A percentile compares a stretch with the other conserved stretches of the same genome.
Evolutionary conservation across 192 early-diverging fungal genomes (phyloP).

Genomic region (Backusella macrospora): DNA sequence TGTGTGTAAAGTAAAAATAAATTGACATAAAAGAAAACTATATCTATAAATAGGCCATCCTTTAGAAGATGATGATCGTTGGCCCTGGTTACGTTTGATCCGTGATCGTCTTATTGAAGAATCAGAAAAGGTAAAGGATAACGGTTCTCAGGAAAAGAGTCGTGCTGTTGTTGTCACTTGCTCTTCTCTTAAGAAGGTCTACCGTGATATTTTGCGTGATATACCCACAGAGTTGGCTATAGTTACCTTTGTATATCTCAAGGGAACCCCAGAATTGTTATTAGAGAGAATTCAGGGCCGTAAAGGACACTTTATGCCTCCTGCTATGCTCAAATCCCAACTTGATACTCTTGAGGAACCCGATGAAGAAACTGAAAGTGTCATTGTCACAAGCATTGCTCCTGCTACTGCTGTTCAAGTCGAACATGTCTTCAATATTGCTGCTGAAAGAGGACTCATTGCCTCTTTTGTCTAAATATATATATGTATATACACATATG

Average conservation of each 20-base stretch:
- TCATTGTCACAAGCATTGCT: constrained; percentile 38
- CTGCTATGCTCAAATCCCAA: constrained; percentile 61
- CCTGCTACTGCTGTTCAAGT: constrained; percentile 1
- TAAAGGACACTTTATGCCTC: constrained; percentile 57
- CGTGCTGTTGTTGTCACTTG: constrained; percentile 62
- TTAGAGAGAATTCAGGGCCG: constrained; percentile 50
- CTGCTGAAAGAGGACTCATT: not conserved
- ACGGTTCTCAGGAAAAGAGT: not conserved
- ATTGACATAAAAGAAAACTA: not conserved
- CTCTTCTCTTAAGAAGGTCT: constrained; percentile 62
- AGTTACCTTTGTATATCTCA: constrained; percentile 60
- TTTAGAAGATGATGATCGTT: constrained; percentile 66
- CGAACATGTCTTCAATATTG: not conserved
- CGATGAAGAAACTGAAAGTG: constrained; percentile 22
- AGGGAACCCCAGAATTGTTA: constrained; percentile 53
- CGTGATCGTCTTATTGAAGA: constrained; percentile 43
- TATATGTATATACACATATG: too few species aligned
- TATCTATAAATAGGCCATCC: constrained; percentile 33
- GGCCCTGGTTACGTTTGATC: constrained; percentile 62
- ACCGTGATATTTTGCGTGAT: constrained; percentile 64
- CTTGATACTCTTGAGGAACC: constrained; percentile 64
- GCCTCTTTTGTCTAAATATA: not conserved
- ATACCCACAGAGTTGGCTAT: constrained; percentile 24
- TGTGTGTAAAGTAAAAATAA: not conserved
- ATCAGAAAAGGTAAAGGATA: constrained; percentile 31